Percentiles rank a stretch among this genome's conserved stretches.
phyloP scores from a whole-genome alignment of 2,329 filamentous ascomycete species.

The Metarhizium anisopliae region DNA sequence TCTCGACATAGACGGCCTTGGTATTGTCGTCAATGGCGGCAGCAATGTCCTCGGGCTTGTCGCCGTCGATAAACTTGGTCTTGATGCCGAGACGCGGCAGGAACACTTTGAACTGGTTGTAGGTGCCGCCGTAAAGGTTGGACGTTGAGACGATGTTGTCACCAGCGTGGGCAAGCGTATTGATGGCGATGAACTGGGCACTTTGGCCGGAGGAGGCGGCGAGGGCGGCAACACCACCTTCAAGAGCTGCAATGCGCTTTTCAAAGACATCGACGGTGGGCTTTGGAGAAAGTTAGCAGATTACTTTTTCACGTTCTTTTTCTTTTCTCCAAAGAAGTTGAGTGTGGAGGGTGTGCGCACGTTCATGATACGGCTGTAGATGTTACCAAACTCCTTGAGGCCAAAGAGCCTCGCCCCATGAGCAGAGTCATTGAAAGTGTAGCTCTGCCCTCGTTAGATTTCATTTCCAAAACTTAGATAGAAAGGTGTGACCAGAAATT shows the following conservation, averaged over 20 bases:
- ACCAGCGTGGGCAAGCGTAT: conserved; percentile 73
- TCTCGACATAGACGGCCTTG: conserved; percentile 87
- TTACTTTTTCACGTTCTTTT: not conserved
- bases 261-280: conserved; percentile 95
- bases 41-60: conserved; percentile 69
- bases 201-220: conserved; percentile 80
- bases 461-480: not conserved
- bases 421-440: conserved; percentile 88
- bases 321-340: not conserved
- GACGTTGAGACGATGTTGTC: conserved; percentile 91
- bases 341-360: conserved; percentile 35
- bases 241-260: conserved; percentile 89
- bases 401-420: conserved; percentile 92
- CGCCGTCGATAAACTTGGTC: conserved; percentile 80
- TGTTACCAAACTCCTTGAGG: conserved; percentile 95
- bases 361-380: conserved; percentile 96
- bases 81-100: conserved; percentile 78
- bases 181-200: conserved; percentile 85
- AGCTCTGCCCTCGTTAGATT: conserved; percentile 50
- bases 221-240: conserved; percentile 81
- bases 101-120: conserved; percentile 94
- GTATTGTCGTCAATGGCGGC: conserved; percentile 85
- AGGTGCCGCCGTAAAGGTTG: conserved; percentile 90
- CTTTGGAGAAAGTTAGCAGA: conserved; percentile 27
- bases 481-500: not conserved